Evolutionary conservation across 2,329 filamentous ascomycete genomes (phyloP).

Genomic region (Calonectria hongkongensis): DNA sequence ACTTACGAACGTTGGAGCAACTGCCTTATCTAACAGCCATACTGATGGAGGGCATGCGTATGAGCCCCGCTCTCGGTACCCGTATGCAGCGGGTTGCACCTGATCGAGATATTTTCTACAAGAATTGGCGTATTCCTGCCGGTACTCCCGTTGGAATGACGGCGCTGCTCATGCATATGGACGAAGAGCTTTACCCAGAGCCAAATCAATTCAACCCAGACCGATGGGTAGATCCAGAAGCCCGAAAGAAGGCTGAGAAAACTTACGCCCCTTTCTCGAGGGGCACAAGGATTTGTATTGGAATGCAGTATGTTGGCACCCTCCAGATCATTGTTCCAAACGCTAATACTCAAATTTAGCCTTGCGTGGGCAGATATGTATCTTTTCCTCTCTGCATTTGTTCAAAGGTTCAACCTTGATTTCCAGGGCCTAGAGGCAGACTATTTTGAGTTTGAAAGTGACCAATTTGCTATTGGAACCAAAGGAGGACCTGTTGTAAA

Average conservation of each 20-base stretch:
- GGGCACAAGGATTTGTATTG: constrained; percentile 11
- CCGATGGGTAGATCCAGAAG: constrained; percentile 5
- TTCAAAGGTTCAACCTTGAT: constrained; percentile 12
- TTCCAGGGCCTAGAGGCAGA: not conserved
- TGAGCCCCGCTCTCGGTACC: not conserved
- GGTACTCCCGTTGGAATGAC: constrained; percentile 14
- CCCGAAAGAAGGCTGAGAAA: constrained; percentile 6
- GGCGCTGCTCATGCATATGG: constrained; percentile 4
- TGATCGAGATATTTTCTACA: constrained; percentile 6
- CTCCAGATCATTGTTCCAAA: not conserved
- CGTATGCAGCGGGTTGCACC: constrained; percentile 15
- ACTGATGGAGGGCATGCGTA: constrained; percentile 15
- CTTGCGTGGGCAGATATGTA: constrained; percentile 5
- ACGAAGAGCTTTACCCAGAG: constrained; percentile 8
- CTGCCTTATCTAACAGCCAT: constrained; percentile 8
- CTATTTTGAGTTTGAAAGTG: constrained; percentile 24
- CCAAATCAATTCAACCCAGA: constrained; percentile 1
- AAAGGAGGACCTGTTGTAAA: not conserved
- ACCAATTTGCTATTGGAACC: not conserved
- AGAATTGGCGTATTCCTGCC: constrained; percentile 10
- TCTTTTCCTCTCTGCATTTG: not conserved
- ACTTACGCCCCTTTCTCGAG: constrained; percentile 13
- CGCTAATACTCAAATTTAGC: not conserved
- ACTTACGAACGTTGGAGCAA: not conserved
- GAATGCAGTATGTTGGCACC: constrained; percentile 10